Evolutionary conservation across 2,329 filamentous ascomycete genomes (phyloP).

Genomic region (Cladosporium sp.): DNA sequence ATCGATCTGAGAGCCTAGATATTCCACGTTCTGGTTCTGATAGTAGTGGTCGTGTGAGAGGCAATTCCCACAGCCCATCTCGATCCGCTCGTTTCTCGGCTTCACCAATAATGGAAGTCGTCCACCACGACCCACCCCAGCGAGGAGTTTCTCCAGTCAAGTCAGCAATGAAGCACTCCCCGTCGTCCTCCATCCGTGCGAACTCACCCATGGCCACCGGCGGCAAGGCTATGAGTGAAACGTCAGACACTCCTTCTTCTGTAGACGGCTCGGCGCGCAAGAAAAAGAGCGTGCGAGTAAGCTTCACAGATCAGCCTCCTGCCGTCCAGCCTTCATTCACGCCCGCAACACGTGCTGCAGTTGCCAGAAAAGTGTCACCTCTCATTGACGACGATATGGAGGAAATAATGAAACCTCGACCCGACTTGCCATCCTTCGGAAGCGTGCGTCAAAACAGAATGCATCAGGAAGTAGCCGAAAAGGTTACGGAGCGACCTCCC

Average conservation of each 20-base stretch:
- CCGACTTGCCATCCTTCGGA: slow-evolving; percentile 72
- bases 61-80: slow-evolving; percentile 58
- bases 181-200: slow-evolving; percentile 51
- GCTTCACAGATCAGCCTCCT: slow-evolving; percentile 60
- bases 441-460: slow-evolving; percentile 56
- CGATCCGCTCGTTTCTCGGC: slow-evolving; percentile 67
- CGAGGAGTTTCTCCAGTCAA: slow-evolving; percentile 75
- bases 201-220: slow-evolving; percentile 45
- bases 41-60: slow-evolving; percentile 27
- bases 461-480: slow-evolving; percentile 49
- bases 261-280: slow-evolving; percentile 44
- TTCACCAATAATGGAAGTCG: slow-evolving; percentile 55
- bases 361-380: slow-evolving; percentile 28
- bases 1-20: slow-evolving; percentile 36
- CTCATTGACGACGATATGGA: slow-evolving; percentile 60
- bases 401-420: slow-evolving; percentile 70
- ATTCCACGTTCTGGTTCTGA: slow-evolving; percentile 30
- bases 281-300: slow-evolving; percentile 71
- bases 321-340: slow-evolving; percentile 46
- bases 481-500: slow-evolving; percentile 49
- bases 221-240: slow-evolving; percentile 42
- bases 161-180: slow-evolving; percentile 68
- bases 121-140: slow-evolving; percentile 68
- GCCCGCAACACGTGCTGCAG: slow-evolving; percentile 46
- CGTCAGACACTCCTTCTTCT: slow-evolving; percentile 57